Percentiles rank a stretch among this genome's conserved stretches.
These are phyloP conservation scores for Solanum ossicruentum DNA, from an alignment of 257 asterid species.

Conservation along the genomic window DNA sequence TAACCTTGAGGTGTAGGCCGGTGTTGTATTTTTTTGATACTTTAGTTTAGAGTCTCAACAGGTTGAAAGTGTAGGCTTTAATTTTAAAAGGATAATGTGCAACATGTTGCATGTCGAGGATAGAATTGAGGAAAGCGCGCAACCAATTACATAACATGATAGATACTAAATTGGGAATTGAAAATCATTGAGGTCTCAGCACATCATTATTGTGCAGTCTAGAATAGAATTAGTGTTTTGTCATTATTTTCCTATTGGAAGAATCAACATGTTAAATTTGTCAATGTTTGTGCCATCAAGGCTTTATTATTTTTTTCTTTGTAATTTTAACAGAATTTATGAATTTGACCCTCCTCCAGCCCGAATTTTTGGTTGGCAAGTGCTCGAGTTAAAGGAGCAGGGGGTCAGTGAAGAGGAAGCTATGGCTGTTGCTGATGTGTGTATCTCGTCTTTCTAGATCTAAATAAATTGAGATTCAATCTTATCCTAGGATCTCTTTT, in stretches of 20 bases:
- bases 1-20: background rate
- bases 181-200: background rate
- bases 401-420: conserved; percentile 62
- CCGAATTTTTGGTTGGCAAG: conserved; percentile 70
- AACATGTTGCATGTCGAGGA: background rate
- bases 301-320: background rate
- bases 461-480: background rate
- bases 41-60: background rate
- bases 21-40: background rate
- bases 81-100: background rate
- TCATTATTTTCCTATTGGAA: background rate
- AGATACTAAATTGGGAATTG: background rate
- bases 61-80: background rate
- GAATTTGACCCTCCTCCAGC: conserved; percentile 75
- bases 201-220: background rate
- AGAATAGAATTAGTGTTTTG: background rate
- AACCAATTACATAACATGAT: background rate
- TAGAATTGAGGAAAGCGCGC: background rate
- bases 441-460: background rate
- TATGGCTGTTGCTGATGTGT: conserved; percentile 67
- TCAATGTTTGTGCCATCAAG: background rate
- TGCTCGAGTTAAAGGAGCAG: conserved; percentile 73
- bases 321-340: conserved; percentile 34
- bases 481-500: background rate
- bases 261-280: background rate